Evolutionary conservation across 2,329 filamentous ascomycete genomes (phyloP).

Genomic region (Aspergillus sp.): DNA sequence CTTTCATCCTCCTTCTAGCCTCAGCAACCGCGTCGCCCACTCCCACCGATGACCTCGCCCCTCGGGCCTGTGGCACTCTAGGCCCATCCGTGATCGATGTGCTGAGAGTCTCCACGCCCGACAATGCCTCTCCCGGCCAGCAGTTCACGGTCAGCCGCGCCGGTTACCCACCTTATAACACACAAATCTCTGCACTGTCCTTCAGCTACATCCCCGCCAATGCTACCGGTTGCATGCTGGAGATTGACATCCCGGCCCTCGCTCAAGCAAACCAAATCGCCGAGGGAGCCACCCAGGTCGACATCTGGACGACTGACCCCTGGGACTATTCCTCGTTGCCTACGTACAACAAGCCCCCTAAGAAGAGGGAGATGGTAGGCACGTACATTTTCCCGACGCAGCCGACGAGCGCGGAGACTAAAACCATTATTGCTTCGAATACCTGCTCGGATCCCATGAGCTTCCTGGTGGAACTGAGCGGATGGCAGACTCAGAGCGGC

Average conservation of each 20-base stretch:
- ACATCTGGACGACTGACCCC: constrained; percentile 16
- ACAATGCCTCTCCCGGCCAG: constrained; percentile 9
- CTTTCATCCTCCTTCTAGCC: constrained; percentile 3
- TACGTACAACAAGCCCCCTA: constrained; percentile 11
- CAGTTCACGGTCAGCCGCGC: constrained; percentile 12
- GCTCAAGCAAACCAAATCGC: constrained; percentile 13
- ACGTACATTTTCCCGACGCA: constrained; percentile 14
- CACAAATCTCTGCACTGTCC: constrained; percentile 11
- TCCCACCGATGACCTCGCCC: constrained; percentile 6
- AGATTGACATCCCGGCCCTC: constrained; percentile 14
- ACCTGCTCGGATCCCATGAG: constrained; percentile 15
- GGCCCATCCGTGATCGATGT: constrained; percentile 14
- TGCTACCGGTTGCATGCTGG: constrained; percentile 17
- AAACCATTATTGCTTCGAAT: constrained; percentile 11
- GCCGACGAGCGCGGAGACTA: background rate
- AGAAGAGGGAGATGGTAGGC: constrained; percentile 1
- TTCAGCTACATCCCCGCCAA: constrained; percentile 16
- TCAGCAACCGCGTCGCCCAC: constrained; percentile 7
- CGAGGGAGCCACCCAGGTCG: constrained; percentile 8
- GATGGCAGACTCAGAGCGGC: constrained; percentile 14
- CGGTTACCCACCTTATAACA: constrained; percentile 1
- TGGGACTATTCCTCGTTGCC: constrained; percentile 2
- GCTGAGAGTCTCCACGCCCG: constrained; percentile 9
- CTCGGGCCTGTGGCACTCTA: constrained; percentile 14
- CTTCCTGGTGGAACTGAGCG: constrained; percentile 14